phyloP scores from a whole-genome alignment of 805 yeast genomes.

The Hyphopichia homilentoma region DNA sequence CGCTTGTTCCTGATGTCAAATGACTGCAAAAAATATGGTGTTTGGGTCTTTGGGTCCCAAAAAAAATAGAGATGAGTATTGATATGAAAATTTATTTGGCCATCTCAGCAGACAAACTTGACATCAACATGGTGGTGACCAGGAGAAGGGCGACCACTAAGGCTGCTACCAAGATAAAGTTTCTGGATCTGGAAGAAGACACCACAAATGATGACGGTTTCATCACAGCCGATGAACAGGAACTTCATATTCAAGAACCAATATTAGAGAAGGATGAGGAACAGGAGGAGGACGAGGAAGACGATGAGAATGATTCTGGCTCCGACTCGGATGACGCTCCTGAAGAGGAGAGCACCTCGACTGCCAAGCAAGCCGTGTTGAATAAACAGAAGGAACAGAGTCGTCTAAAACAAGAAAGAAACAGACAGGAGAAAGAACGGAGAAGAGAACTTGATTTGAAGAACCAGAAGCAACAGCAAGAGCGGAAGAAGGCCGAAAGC shows the following conservation, averaged over 20 bases:
- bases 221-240: slow-evolving; percentile 15
- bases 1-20: slow-evolving; percentile 11
- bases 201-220: slow-evolving; percentile 11
- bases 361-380: slow-evolving; percentile 22
- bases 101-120: no score
- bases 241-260: no score
- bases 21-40: neutral
- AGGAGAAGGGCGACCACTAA: slow-evolving; percentile 19
- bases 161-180: slow-evolving; percentile 27
- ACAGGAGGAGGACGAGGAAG: slow-evolving; percentile 9
- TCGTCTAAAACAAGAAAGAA: slow-evolving; percentile 19
- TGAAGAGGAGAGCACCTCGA: slow-evolving; percentile 38
- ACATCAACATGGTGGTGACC: slow-evolving; percentile 27
- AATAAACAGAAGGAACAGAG: slow-evolving; percentile 21
- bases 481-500: slow-evolving; percentile 21
- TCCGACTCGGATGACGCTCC: slow-evolving; percentile 36
- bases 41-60: neutral
- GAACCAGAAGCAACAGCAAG: slow-evolving; percentile 33
- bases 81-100: no score
- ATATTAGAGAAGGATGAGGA: slow-evolving; percentile 4
- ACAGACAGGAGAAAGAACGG: slow-evolving; percentile 27
- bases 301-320: slow-evolving; percentile 14
- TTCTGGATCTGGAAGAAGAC: slow-evolving; percentile 26
- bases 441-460: slow-evolving; percentile 31
- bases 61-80: slow-evolving; percentile 1